Conservation (phyloP, 352 stramenopile genomes). For the Pythium inflatum region DNA sequence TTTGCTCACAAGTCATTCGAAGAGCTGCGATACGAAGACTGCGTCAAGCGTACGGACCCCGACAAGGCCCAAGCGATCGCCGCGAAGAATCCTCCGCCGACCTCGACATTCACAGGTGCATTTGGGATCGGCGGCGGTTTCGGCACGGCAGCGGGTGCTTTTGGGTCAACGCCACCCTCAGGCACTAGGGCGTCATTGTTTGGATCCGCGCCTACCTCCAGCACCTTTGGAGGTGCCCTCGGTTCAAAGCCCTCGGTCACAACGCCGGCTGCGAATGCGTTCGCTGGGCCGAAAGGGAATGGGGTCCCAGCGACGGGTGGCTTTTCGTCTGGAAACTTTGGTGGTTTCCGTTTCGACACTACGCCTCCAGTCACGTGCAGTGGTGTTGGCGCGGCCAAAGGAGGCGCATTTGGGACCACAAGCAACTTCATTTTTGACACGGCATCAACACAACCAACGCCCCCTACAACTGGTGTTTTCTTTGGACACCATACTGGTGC, state of each 20-base stretch:
- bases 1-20: slow-evolving; percentile 79
- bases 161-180: slow-evolving; percentile 35
- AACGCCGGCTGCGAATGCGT: slow-evolving; percentile 21
- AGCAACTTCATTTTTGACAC: slow-evolving; percentile 29
- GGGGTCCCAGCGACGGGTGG: slow-evolving; percentile 34
- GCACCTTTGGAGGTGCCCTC: too few relatives aligned
- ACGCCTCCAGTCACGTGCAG: slow-evolving; percentile 39
- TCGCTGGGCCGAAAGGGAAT: slow-evolving; percentile 11
- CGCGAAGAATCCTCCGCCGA: slow-evolving; percentile 32
- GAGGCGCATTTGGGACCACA: slow-evolving; percentile 14
- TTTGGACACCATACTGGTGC: slow-evolving; percentile 5
- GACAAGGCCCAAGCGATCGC: slow-evolving; percentile 31
- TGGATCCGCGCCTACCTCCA: too few relatives aligned
- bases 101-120: slow-evolving; percentile 40
- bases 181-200: slow-evolving; percentile 7
- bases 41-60: slow-evolving; percentile 75
- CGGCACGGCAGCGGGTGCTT: slow-evolving; percentile 32
- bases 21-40: slow-evolving; percentile 80
- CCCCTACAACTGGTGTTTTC: background rate
- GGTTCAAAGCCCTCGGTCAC: slow-evolving; percentile 21
- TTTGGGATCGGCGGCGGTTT: slow-evolving; percentile 48
- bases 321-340: slow-evolving; percentile 29
- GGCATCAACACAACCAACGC: slow-evolving; percentile 14
- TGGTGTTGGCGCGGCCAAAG: slow-evolving; percentile 40
- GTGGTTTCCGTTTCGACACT: slow-evolving; percentile 42